Evolutionary conservation across 2,329 filamentous ascomycete species (phyloP), one percentile per base, ranked within the genome.

Genomic region (Aspergillus novoparasiticus): DNA sequence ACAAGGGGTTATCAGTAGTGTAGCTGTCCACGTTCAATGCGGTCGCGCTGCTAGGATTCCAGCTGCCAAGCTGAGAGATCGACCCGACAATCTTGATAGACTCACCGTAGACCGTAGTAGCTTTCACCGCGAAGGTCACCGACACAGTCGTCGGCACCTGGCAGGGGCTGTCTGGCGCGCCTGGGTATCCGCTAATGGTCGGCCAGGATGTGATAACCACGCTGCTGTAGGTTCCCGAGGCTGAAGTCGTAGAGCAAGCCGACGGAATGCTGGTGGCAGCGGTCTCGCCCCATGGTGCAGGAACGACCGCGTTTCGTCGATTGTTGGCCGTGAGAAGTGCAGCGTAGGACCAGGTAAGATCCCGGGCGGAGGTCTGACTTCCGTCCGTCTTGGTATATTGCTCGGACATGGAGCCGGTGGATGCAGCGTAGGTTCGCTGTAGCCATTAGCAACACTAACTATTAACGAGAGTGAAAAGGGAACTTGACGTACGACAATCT

Each of bases 51-150:
- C 63, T 72, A 0, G 84, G 80, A 64, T 87, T 79, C 90, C 90
- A 93, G 67, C 72, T 81, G 11, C 90, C 90, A 16, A 93, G 84
- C 28, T 83, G 78, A 0, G 80, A 71, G 57, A 84, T 82, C 62
- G 83, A 86, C 12, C 90, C 90, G 0, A 85, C 82, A 11, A 93
- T 76, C 73, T 88, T 89, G 72, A 93, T 83, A 14, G 83, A 88
- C 75, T 93, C 83, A 4, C 90, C 90, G 58, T 76, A 87, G 1
- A 69, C 69, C 0, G 90, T 92, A 1, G 79, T 81, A 12, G 83
- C 87, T 0, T 82, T 72, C 63, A 84, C 85, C 50, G 87, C 80
- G 74, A 92, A 92, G 0, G 86, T 88, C 19, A 93, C 86, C 0
- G 84, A 80, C 10, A 90, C 85, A 2, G 81, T 76, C 0, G 82